Evolutionary conservation across 2,329 filamentous ascomycete species (phyloP).

Genomic region (Cordyceps javanica): DNA sequence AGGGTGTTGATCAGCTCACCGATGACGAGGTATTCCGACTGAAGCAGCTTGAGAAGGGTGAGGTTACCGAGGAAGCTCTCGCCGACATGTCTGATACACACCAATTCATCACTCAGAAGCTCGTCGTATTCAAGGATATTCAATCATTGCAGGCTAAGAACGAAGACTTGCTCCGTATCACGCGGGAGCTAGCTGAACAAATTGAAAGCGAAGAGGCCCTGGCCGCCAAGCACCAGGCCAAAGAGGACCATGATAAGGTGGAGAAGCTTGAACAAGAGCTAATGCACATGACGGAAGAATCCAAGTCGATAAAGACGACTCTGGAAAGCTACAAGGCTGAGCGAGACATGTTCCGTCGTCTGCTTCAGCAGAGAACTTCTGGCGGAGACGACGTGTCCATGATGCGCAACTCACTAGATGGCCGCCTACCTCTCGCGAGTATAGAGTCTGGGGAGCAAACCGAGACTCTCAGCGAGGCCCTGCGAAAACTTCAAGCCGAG

Average conservation of each 20-base stretch:
- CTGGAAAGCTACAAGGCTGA: slow-evolving; percentile 93
- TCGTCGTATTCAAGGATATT: slow-evolving; percentile 86
- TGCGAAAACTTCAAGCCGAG: slow-evolving; percentile 83
- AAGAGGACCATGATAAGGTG: slow-evolving; percentile 65
- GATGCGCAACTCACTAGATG: slow-evolving; percentile 66
- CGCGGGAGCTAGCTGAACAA: slow-evolving; percentile 76
- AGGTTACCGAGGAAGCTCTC: slow-evolving; percentile 63
- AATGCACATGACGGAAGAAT: slow-evolving; percentile 73
- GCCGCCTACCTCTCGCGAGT: slow-evolving; percentile 50
- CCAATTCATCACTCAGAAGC: slow-evolving; percentile 78
- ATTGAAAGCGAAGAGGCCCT: slow-evolving; percentile 88
- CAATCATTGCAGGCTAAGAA: slow-evolving; percentile 84
- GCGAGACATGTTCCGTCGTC: slow-evolving; percentile 94
- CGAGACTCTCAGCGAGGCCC: slow-evolving; percentile 62
- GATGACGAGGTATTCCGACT: slow-evolving; percentile 69
- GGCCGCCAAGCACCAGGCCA: slow-evolving; percentile 55
- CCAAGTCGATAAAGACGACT: slow-evolving; percentile 72
- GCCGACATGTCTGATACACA: slow-evolving; percentile 79
- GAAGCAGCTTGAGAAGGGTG: slow-evolving; percentile 69
- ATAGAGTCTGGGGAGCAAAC: slow-evolving; percentile 52
- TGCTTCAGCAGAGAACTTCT: slow-evolving; percentile 68
- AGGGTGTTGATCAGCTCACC: slow-evolving; percentile 65
- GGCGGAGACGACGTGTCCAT: slow-evolving; percentile 58
- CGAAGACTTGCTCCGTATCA: slow-evolving; percentile 72
- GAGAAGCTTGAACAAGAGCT: slow-evolving; percentile 66